These are phyloP conservation scores for Pythium phragmiticola DNA, from an alignment of 352 stramenopile genomes.

Conservation along the genomic window DNA sequence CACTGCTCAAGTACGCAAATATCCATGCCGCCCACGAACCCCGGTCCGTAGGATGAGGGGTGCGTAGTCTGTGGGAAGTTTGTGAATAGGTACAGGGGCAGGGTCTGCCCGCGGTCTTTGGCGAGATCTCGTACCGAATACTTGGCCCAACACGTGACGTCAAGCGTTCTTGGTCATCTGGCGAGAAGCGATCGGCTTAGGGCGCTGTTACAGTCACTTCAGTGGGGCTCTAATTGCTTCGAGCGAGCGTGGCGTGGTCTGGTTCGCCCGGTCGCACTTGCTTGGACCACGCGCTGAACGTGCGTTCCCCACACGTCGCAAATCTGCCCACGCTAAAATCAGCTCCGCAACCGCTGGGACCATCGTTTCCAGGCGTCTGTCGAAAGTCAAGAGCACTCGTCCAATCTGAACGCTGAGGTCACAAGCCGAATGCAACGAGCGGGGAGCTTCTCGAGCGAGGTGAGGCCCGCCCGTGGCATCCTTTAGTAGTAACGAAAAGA, in stretches of 20 bases:
- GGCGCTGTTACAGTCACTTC: slow-evolving; percentile 20
- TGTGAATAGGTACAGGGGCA: slow-evolving; percentile 77
- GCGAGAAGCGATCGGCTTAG: slow-evolving; percentile 14
- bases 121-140: slow-evolving; percentile 94
- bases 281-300: background rate
- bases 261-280: background rate
- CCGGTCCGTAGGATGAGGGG: slow-evolving; percentile 50
- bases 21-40: slow-evolving; percentile 35
- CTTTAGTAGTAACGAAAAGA: background rate
- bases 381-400: background rate
- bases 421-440: slow-evolving; percentile 1
- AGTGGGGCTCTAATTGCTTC: slow-evolving; percentile 55
- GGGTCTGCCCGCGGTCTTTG: slow-evolving; percentile 49
- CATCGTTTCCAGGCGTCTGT: background rate
- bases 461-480: background rate
- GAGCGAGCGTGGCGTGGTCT: slow-evolving; percentile 42
- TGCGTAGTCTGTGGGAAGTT: slow-evolving; percentile 30
- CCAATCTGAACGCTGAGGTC: background rate
- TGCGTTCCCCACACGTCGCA: background rate
- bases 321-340: background rate
- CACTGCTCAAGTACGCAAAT: background rate
- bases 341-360: background rate
- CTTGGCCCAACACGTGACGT: slow-evolving; percentile 95
- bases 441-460: slow-evolving; percentile 10
- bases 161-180: no score